Evolutionary conservation across 108 stramenopile genomes (phyloP).

Genomic region (Nitzschia palea): DNA sequence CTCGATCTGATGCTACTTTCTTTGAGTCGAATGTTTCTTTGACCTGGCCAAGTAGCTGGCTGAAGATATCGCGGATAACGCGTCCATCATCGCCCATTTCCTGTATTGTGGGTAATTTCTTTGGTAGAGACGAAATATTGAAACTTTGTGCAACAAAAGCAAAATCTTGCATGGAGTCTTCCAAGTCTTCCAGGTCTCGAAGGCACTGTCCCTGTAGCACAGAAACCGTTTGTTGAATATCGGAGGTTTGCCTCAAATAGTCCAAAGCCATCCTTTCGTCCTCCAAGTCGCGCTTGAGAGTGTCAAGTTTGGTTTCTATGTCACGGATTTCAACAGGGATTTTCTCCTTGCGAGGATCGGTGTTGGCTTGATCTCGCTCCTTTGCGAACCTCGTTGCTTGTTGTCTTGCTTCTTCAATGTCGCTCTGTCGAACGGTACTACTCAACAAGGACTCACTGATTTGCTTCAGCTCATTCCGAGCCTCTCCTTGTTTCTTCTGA

Average conservation of each 20-base stretch:
- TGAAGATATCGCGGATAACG: conserved; percentile 9
- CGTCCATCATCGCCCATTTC: conserved; percentile 12
- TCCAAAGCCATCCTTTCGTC: conserved; percentile 61
- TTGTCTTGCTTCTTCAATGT: conserved; percentile 28
- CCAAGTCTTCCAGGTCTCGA: conserved; percentile 40
- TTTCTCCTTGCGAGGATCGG: conserved; percentile 53
- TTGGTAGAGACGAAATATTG: conserved; percentile 18
- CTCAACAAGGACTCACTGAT: not conserved
- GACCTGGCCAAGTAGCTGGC: conserved; percentile 11
- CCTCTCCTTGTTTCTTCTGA: conserved; percentile 2
- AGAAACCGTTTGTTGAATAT: conserved; percentile 65
- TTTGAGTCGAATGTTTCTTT: conserved; percentile 6
- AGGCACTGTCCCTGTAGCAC: conserved; percentile 62
- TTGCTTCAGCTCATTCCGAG: conserved; percentile 14
- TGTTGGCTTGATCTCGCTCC: conserved; percentile 50
- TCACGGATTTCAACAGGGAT: conserved; percentile 78
- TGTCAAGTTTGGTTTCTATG: conserved; percentile 60
- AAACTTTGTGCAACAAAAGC: not conserved
- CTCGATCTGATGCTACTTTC: conserved; percentile 24
- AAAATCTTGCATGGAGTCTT: conserved; percentile 26
- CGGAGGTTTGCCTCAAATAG: conserved; percentile 53
- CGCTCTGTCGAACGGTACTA: conserved; percentile 24
- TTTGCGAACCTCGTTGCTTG: conserved; percentile 25
- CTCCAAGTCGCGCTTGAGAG: conserved; percentile 53
- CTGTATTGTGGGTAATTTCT: conserved; percentile 6